phyloP scores from a whole-genome alignment of 2,329 filamentous ascomycete genomes.

The Fusarium mangiferae region DNA sequence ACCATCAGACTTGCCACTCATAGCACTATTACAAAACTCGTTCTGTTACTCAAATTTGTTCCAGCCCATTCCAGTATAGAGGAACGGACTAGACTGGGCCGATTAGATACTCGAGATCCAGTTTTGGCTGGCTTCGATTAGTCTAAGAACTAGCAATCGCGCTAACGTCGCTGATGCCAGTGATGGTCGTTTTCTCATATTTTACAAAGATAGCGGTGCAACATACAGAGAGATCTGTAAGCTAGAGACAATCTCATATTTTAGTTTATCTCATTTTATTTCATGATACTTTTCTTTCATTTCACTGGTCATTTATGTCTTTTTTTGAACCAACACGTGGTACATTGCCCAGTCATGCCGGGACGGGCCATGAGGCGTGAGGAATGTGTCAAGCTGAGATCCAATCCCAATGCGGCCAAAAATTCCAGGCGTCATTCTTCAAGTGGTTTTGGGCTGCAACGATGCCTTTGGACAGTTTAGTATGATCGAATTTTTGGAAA shows the following conservation, averaged over 20 bases:
- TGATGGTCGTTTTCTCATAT: too few relatives aligned
- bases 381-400: neutral
- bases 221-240: too few relatives aligned
- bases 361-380: neutral
- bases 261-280: too few relatives aligned
- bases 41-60: neutral
- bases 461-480: rapidly evolving
- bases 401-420: neutral
- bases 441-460: rapidly evolving
- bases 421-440: neutral
- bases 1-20: neutral
- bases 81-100: neutral
- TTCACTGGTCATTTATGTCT: rapidly evolving
- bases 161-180: too few relatives aligned
- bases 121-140: neutral
- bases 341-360: neutral
- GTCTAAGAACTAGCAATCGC: rapidly evolving
- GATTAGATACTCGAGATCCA: neutral
- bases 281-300: rapidly evolving
- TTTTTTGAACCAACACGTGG: rapidly evolving
- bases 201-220: neutral
- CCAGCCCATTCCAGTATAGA: neutral
- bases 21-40: neutral
- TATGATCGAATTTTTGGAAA: rapidly evolving
- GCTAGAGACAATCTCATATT: too few relatives aligned